A percentile compares a stretch with the other conserved stretches of the same genome.
These are phyloP conservation scores for Neurospora sublineolata DNA, from an alignment of 495 filamentous ascomycete genomes.

Conservation along the genomic window DNA sequence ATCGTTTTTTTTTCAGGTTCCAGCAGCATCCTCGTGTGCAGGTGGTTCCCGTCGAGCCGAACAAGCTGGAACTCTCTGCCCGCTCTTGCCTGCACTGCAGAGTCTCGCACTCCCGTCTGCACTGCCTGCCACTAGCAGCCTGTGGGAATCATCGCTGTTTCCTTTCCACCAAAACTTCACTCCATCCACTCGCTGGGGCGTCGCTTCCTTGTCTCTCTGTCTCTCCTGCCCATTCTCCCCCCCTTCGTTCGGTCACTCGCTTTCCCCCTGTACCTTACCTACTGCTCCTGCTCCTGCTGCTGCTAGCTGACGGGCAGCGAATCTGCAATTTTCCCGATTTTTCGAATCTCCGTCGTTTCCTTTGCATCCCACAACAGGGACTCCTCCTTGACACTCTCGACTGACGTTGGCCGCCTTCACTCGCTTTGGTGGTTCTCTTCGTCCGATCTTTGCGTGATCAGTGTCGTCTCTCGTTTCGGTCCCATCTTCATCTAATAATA, in stretches of 20 bases:
- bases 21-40: no score
- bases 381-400: neutral
- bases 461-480: neutral
- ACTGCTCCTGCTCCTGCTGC: neutral
- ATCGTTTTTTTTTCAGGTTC: neutral
- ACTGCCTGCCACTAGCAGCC: neutral
- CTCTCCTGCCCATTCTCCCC: neutral
- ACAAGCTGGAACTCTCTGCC: neutral
- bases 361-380: neutral
- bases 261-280: neutral
- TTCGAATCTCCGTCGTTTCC: neutral
- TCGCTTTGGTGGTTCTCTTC: constrained; percentile 39
- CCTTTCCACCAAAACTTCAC: neutral
- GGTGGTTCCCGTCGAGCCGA: neutral
- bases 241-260: neutral
- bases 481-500: neutral
- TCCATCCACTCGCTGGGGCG: neutral
- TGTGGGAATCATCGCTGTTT: neutral
- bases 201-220: neutral
- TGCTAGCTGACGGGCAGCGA: neutral
- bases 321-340: neutral
- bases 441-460: constrained; percentile 21
- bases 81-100: neutral
- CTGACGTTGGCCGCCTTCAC: constrained; percentile 26
- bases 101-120: neutral